phyloP scores from a whole-genome alignment of 2,329 filamentous ascomycete genomes.

The Fusarium austroafricanum region DNA sequence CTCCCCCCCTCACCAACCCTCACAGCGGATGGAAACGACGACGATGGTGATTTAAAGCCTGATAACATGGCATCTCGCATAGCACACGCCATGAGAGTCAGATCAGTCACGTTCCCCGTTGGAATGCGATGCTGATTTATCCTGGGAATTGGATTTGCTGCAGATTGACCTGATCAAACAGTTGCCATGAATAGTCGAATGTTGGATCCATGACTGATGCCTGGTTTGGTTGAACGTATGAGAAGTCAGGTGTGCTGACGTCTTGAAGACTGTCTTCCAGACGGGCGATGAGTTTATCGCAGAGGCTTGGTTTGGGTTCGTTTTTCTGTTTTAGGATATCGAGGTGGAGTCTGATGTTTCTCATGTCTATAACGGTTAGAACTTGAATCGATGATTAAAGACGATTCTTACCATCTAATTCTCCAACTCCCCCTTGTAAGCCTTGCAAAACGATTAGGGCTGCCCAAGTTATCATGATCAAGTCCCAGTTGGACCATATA shows the following conservation, averaged over 20 bases:
- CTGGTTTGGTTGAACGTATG: slow-evolving; percentile 3
- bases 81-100: neutral
- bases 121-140: neutral
- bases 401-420: neutral
- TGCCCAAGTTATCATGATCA: slow-evolving; percentile 20
- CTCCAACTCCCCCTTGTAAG: slow-evolving; percentile 9
- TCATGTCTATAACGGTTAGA: slow-evolving; percentile 4
- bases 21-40: neutral
- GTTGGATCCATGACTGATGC: slow-evolving; percentile 10
- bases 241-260: slow-evolving; percentile 16
- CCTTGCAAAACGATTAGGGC: slow-evolving; percentile 15
- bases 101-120: slow-evolving; percentile 8
- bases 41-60: slow-evolving; percentile 15
- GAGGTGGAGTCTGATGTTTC: slow-evolving; percentile 18
- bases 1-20: slow-evolving; percentile 9
- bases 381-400: fast-evolving
- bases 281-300: slow-evolving; percentile 9
- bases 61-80: slow-evolving; percentile 24
- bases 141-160: slow-evolving; percentile 18
- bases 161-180: slow-evolving; percentile 19
- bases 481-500: slow-evolving; percentile 18
- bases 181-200: slow-evolving; percentile 21
- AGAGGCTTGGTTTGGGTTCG: slow-evolving; percentile 8
- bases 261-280: slow-evolving; percentile 14
- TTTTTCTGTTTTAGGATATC: slow-evolving; percentile 18